Conservation (phyloP, 306 rosid species). For the Trifolium subterraneum region DNA sequence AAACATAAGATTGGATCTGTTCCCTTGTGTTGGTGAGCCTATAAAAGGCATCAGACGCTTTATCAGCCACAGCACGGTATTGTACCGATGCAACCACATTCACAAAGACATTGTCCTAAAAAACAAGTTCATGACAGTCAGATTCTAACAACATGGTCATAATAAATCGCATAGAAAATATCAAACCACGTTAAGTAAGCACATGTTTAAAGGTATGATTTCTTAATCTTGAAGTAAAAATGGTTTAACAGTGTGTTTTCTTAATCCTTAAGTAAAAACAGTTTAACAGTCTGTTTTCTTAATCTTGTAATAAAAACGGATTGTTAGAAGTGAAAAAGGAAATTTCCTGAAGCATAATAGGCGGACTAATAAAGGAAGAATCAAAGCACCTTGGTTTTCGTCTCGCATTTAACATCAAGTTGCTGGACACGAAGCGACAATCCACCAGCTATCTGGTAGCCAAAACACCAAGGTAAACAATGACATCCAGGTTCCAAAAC, state of each 20-base stretch:
- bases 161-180: slow-evolving; percentile 22
- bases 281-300: slow-evolving; percentile 1
- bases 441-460: slow-evolving; percentile 60
- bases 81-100: slow-evolving; percentile 71
- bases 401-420: slow-evolving; percentile 68
- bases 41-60: slow-evolving; percentile 76
- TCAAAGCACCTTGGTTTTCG: slow-evolving; percentile 66
- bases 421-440: slow-evolving; percentile 72
- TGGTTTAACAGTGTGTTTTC: neutral
- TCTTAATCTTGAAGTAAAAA: slow-evolving; percentile 4
- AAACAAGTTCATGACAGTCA: slow-evolving; percentile 37
- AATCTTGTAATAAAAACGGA: slow-evolving; percentile 26
- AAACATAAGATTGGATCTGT: slow-evolving; percentile 78
- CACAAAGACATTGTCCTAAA: slow-evolving; percentile 77
- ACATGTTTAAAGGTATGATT: neutral
- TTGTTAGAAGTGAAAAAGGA: slow-evolving; percentile 17
- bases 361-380: slow-evolving; percentile 9
- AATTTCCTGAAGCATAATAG: slow-evolving; percentile 26
- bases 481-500: slow-evolving; percentile 77
- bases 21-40: slow-evolving; percentile 67
- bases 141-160: slow-evolving; percentile 23
- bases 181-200: neutral
- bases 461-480: slow-evolving; percentile 75
- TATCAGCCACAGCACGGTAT: slow-evolving; percentile 63
- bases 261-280: neutral